Evolutionary conservation across 345 rosid species (phyloP).

Genomic region (Streptanthus diversifolius): DNA sequence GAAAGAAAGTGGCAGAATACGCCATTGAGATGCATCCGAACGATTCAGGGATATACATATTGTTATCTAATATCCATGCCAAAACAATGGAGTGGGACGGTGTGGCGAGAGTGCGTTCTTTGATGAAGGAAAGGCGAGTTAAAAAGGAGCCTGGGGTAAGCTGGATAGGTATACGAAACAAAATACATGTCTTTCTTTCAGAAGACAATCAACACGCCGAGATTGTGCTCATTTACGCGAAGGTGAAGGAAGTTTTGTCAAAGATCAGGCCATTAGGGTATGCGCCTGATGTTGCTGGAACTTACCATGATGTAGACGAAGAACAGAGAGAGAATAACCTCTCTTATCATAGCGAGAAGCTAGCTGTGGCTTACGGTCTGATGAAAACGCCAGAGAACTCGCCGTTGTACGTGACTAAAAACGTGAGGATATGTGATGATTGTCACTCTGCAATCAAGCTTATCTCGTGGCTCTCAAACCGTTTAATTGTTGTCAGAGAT

Average conservation of each 20-base stretch:
- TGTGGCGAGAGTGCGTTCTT: conserved; percentile 54
- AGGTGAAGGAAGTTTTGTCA: conserved; percentile 55
- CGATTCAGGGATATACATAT: conserved; percentile 57
- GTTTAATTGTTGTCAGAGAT: conserved; percentile 70
- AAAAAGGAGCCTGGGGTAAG: conserved; percentile 93
- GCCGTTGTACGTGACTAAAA: conserved; percentile 61
- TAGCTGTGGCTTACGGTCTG: conserved; percentile 78
- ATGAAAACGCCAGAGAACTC: conserved; percentile 59
- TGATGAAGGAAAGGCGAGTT: conserved; percentile 56
- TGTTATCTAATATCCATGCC: conserved; percentile 50
- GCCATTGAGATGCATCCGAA: conserved; percentile 40
- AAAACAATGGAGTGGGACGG: conserved; percentile 69
- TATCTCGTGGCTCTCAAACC: conserved; percentile 53
- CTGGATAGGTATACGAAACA: conserved; percentile 61
- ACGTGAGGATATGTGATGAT: conserved; percentile 78
- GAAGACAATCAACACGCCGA: conserved; percentile 68
- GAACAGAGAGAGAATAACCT: conserved; percentile 76
- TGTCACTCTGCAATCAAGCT: conserved; percentile 80
- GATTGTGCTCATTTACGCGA: conserved; percentile 44
- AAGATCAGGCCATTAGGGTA: conserved; percentile 70
- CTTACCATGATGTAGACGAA: conserved; percentile 72
- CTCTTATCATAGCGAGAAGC: conserved; percentile 76
- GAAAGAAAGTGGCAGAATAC: conserved; percentile 52
- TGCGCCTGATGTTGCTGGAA: conserved; percentile 54
- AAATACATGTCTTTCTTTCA: conserved; percentile 60